These are phyloP conservation scores for Kluyveromyces nonfermentans DNA, from an alignment of 805 yeast genomes.

Conservation along the genomic window DNA sequence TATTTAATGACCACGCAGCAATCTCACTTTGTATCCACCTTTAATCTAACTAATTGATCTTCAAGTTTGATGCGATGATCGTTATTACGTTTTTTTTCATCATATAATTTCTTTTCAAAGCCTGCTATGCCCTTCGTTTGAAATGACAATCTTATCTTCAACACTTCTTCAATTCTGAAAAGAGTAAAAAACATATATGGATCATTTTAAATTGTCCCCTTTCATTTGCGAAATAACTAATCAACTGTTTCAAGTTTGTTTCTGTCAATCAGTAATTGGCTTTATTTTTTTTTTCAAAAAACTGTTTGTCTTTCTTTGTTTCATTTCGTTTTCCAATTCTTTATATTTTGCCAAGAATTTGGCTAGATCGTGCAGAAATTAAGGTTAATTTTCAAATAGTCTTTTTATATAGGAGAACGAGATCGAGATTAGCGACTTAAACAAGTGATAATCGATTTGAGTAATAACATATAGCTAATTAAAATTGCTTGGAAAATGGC, in stretches of 20 bases:
- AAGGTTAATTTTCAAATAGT: not conserved
- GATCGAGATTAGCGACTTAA: no score
- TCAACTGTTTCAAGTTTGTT: not conserved
- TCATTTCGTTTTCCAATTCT: not conserved
- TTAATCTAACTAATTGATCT: no score
- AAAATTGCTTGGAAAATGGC: conserved; percentile 10
- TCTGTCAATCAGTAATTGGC: no score
- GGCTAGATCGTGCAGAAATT: not conserved
- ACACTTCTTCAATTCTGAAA: no score
- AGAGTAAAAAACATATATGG: no score
- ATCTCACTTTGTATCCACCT: no score
- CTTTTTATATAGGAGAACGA: not conserved
- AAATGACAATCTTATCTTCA: not conserved
- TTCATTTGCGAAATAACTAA: no score
- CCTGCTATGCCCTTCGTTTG: not conserved
- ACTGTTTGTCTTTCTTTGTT: no score
- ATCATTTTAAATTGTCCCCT: no score
- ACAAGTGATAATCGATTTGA: not conserved
- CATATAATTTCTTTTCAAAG: not conserved
- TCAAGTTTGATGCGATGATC: not conserved
- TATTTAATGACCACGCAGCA: not conserved
- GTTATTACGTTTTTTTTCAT: not conserved
- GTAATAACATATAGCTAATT: not conserved
- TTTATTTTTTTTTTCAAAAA: no score
- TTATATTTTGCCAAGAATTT: not conserved